Percentiles rank a stretch among this genome's conserved stretches.
phyloP scores from a whole-genome alignment of 805 yeast species.

The Sugiyamaella chiloensis region DNA sequence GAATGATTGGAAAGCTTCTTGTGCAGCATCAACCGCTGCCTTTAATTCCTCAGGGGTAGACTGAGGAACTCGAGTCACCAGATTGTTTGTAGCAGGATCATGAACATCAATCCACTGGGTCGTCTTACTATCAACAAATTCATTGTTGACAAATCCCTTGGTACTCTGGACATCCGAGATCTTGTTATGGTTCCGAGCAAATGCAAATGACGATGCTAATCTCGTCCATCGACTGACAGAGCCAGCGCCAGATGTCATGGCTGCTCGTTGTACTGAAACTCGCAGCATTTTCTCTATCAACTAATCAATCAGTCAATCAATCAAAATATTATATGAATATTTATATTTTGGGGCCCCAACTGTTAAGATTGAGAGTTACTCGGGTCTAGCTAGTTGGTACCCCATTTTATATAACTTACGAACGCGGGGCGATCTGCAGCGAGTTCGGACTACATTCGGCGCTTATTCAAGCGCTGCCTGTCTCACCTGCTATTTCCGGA shows the following conservation, averaged over 20 bases:
- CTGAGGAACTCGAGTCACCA: constrained; percentile 70
- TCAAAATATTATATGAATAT: background rate
- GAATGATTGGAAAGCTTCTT: constrained; percentile 59
- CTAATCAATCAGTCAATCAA: background rate
- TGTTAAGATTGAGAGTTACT: background rate
- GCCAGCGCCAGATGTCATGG: background rate
- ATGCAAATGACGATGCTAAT: constrained; percentile 2
- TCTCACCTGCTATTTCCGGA: too few relatives aligned
- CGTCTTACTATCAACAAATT: constrained; percentile 49
- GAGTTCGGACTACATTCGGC: background rate
- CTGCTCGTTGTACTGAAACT: background rate
- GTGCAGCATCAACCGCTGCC: constrained; percentile 63
- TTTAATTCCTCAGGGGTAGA: constrained; percentile 62
- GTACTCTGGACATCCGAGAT: constrained; percentile 34
- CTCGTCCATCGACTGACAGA: background rate
- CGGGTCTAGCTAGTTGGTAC: too few relatives aligned
- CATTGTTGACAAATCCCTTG: constrained; percentile 42
- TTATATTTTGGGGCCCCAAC: background rate
- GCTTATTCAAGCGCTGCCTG: background rate
- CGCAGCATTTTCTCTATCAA: background rate
- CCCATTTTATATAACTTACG: background rate
- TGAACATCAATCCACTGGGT: constrained; percentile 62
- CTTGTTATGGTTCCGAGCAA: constrained; percentile 27
- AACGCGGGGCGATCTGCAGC: constrained; percentile 8
- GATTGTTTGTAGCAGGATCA: constrained; percentile 72